Conservation (phyloP, 257 asterid species). For the Jacaranda copaia region DNA sequence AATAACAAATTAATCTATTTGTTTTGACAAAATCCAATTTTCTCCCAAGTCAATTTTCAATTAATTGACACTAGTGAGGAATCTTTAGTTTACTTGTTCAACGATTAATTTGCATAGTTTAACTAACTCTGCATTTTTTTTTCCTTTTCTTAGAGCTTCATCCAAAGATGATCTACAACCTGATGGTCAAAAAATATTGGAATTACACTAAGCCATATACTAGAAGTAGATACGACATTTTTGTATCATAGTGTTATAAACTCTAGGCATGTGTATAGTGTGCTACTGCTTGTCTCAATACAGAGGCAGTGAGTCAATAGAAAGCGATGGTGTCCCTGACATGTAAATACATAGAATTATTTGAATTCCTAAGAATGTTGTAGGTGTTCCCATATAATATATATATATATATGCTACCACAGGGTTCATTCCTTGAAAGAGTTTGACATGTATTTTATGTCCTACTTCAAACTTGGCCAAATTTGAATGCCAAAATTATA, state of each 20-base stretch:
- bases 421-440: slow-evolving; percentile 36
- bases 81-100: not conserved
- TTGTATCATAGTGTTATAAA: slow-evolving; percentile 29
- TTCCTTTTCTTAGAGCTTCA: slow-evolving; percentile 12
- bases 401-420: slow-evolving; percentile 40
- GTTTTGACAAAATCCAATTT: slow-evolving; percentile 29
- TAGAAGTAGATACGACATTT: slow-evolving; percentile 35
- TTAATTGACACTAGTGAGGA: slow-evolving; percentile 42
- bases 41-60: slow-evolving; percentile 45
- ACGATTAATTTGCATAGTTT: not conserved
- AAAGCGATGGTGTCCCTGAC: slow-evolving; percentile 12
- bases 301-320: not conserved
- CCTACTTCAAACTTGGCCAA: not conserved
- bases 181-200: not conserved
- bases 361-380: slow-evolving; percentile 30
- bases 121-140: not conserved
- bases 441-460: not conserved
- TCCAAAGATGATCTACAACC: slow-evolving; percentile 43
- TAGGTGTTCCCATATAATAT: slow-evolving; percentile 44
- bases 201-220: slow-evolving; percentile 12
- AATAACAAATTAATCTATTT: slow-evolving; percentile 18
- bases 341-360: slow-evolving; percentile 41
- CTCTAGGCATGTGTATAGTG: not conserved
- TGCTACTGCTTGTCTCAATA: not conserved
- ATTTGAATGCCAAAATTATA: not conserved